phyloP scores from a whole-genome alignment of 2,329 filamentous ascomycete genomes.

The Ophiosphaerella narmari region DNA sequence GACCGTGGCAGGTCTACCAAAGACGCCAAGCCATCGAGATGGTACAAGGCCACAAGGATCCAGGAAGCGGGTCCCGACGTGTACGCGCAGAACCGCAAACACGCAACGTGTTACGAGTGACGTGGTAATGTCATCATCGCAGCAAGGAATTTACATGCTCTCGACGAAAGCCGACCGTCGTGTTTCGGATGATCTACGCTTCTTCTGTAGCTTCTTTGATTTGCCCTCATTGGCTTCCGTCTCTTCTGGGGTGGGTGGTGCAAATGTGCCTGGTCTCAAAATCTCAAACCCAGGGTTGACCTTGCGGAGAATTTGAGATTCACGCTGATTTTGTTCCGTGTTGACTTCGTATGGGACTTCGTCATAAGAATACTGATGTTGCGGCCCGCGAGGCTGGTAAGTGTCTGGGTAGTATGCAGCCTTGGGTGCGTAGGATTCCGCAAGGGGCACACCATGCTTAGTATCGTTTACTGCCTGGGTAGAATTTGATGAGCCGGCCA shows the following conservation, averaged over 20 bases:
- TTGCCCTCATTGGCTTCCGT: constrained; percentile 41
- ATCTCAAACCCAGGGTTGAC: constrained; percentile 51
- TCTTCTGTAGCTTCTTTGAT: constrained; percentile 51
- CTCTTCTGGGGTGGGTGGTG: constrained; percentile 36
- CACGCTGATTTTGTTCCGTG: constrained; percentile 34
- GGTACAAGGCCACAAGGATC: constrained; percentile 26
- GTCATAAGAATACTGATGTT: constrained; percentile 43
- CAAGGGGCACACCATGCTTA: constrained; percentile 40
- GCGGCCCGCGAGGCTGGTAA: constrained; percentile 45
- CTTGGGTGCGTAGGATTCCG: constrained; percentile 45
- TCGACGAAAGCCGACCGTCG: constrained; percentile 44
- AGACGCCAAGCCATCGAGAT: constrained; percentile 24
- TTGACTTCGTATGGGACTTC: constrained; percentile 36
- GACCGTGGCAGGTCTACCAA: constrained; percentile 15
- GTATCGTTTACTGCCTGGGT: constrained; percentile 28
- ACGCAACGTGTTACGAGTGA: constrained; percentile 17
- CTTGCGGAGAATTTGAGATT: constrained; percentile 46
- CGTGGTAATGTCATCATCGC: constrained; percentile 10
- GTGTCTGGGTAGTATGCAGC: constrained; percentile 39
- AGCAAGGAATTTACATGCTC: constrained; percentile 38
- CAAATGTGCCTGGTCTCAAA: constrained; percentile 46
- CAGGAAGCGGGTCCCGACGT: constrained; percentile 22
- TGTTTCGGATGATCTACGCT: constrained; percentile 41
- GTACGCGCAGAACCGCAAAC: constrained; percentile 19
- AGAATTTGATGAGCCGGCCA: constrained; percentile 12